Evolutionary conservation across 345 rosid genomes (phyloP).

Genomic region (Physaria fendleri): DNA sequence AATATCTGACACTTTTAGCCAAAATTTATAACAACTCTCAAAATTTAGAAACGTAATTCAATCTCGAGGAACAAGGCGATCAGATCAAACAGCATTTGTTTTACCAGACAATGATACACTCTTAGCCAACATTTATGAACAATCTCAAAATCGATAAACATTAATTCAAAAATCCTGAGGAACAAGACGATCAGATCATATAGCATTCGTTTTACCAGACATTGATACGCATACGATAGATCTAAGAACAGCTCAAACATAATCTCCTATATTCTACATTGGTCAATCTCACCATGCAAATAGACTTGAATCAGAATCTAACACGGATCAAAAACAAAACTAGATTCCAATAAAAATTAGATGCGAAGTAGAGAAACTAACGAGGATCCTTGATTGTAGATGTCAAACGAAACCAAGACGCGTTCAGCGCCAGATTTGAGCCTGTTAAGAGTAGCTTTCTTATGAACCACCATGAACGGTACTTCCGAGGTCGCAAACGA

Average conservation of each 20-base stretch:
- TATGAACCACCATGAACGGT: conserved; percentile 73
- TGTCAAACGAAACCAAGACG: conserved; percentile 68
- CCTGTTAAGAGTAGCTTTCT: conserved; percentile 60
- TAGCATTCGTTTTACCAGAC: background rate
- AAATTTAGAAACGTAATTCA: too few species aligned
- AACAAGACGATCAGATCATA: conserved; percentile 7
- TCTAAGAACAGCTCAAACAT: background rate
- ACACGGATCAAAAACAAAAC: too few species aligned
- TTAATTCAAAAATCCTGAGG: background rate
- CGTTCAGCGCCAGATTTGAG: conserved; percentile 75
- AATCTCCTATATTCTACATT: background rate
- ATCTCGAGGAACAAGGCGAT: background rate
- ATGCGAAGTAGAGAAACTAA: conserved; percentile 31
- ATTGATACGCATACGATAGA: background rate
- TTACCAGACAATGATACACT: background rate
- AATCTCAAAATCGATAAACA: too few species aligned
- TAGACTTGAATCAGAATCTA: background rate
- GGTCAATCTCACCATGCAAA: too few species aligned
- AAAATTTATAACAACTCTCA: too few species aligned
- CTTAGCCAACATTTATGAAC: too few species aligned
- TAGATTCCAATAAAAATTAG: background rate
- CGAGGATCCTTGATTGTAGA: conserved; percentile 86
- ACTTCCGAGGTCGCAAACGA: conserved; percentile 47
- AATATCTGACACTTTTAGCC: background rate
- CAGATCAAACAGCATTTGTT: conserved; percentile 3